Evolutionary conservation across 2,329 filamentous ascomycete species (phyloP).

Genomic region (Stachybotrys chlorohalonatus): DNA sequence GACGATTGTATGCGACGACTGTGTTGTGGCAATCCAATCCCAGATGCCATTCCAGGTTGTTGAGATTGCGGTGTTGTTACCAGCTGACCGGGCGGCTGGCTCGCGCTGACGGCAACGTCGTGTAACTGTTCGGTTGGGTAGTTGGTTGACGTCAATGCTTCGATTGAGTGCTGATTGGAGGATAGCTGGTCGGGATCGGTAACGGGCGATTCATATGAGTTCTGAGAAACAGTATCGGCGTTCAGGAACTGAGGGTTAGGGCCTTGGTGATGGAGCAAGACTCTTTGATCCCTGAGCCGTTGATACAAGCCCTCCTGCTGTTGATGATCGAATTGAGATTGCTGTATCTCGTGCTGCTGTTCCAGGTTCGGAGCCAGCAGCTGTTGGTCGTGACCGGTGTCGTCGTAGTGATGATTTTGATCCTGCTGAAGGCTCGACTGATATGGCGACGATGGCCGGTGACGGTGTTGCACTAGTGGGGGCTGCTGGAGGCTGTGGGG

Average conservation of each 20-base stretch:
- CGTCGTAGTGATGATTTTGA: conserved; percentile 23
- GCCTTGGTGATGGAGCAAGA: conserved; percentile 24
- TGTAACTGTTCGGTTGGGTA: conserved; percentile 25
- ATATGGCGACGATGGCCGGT: conserved; percentile 3
- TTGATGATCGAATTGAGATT: conserved; percentile 7
- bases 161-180: conserved; percentile 31
- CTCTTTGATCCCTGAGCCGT: conserved; percentile 25
- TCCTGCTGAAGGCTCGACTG: conserved; percentile 7
- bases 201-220: conserved; percentile 52
- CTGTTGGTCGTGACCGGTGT: conserved; percentile 29
- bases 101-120: conserved; percentile 21
- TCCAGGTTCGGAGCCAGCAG: background rate
- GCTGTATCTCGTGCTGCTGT: conserved; percentile 8
- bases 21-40: conserved; percentile 27
- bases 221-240: conserved; percentile 51
- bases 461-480: conserved; percentile 3
- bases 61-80: conserved; percentile 13
- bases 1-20: background rate
- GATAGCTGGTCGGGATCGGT: conserved; percentile 37
- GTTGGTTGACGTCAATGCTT: conserved; percentile 32
- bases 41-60: conserved; percentile 36
- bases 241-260: conserved; percentile 29
- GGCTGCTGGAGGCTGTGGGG: conserved; percentile 26
- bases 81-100: conserved; percentile 17
- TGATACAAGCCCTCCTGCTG: conserved; percentile 17